A percentile compares a stretch with the other conserved stretches of the same genome.
These are phyloP conservation scores for Alternaria tenuissima DNA, from an alignment of 2,329 filamentous ascomycete species.

Conservation along the genomic window DNA sequence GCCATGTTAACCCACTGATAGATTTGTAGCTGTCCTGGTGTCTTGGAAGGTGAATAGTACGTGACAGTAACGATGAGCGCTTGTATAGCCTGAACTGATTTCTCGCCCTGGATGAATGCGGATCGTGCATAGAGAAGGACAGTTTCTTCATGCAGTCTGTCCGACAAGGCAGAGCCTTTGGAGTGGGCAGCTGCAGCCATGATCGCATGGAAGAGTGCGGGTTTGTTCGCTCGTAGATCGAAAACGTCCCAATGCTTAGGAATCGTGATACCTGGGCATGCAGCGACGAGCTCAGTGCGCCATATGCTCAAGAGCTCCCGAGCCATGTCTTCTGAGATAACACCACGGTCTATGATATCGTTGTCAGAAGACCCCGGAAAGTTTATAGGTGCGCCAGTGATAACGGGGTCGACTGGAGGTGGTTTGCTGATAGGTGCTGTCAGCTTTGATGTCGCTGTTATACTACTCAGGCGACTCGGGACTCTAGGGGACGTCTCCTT, in stretches of 20 bases:
- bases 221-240: slow-evolving; percentile 41
- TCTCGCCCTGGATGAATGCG: slow-evolving; percentile 49
- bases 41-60: slow-evolving; percentile 46
- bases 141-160: slow-evolving; percentile 45
- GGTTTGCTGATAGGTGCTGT: slow-evolving; percentile 7
- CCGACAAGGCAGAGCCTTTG: slow-evolving; percentile 42
- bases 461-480: slow-evolving; percentile 21
- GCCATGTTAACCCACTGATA: slow-evolving; percentile 49
- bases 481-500: slow-evolving; percentile 24
- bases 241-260: slow-evolving; percentile 42
- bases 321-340: slow-evolving; percentile 41
- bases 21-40: slow-evolving; percentile 43
- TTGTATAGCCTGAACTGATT: slow-evolving; percentile 47
- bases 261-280: slow-evolving; percentile 44
- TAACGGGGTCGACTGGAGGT: slow-evolving; percentile 8
- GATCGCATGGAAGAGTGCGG: slow-evolving; percentile 47
- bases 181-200: slow-evolving; percentile 49
- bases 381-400: slow-evolving; percentile 26
- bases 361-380: slow-evolving; percentile 35
- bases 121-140: slow-evolving; percentile 44
- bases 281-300: slow-evolving; percentile 38
- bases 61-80: slow-evolving; percentile 46
- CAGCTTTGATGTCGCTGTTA: slow-evolving; percentile 16
- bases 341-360: slow-evolving; percentile 46
- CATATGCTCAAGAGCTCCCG: slow-evolving; percentile 42